Conservation (phyloP, 148 eudicot species). For the Spergularia marina region DNA sequence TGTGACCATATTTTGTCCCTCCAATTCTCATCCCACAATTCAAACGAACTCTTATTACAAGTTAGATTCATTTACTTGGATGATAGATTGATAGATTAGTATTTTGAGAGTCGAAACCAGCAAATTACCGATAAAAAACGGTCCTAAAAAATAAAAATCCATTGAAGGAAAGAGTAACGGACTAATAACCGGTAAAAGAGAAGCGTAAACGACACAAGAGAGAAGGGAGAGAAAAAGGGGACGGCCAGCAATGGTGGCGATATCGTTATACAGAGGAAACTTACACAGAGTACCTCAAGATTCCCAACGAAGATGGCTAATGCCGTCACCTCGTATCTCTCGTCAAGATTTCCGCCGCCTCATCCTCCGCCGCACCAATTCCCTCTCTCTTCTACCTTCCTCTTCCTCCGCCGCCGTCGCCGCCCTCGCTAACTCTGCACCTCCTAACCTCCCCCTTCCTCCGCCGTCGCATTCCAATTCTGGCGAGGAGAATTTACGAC, state of each 20-base stretch:
- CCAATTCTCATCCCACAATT: no score
- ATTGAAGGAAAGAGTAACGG: not conserved
- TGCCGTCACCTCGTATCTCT: constrained; percentile 55
- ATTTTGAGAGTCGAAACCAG: no score
- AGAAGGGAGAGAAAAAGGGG: not conserved
- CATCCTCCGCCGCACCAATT: constrained; percentile 60
- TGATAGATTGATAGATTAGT: no score
- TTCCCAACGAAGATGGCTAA: constrained; percentile 59
- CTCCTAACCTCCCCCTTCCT: not conserved
- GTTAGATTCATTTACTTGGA: no score
- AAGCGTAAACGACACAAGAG: not conserved
- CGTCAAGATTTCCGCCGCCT: constrained; percentile 58
- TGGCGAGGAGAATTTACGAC: not conserved
- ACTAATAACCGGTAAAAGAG: not conserved
- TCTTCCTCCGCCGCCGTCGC: constrained; percentile 28
- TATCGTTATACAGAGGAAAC: constrained; percentile 83
- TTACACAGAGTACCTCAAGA: constrained; percentile 67
- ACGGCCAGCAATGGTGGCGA: constrained; percentile 59
- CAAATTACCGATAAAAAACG: no score
- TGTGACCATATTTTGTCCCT: no score
- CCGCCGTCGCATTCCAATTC: not conserved
- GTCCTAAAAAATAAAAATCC: not conserved
- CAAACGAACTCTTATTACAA: no score
- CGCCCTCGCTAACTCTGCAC: not conserved
- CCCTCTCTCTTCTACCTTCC: constrained; percentile 59